phyloP scores from a whole-genome alignment of 1,284 basidiomycete species.

The Malassezia globosa region DNA sequence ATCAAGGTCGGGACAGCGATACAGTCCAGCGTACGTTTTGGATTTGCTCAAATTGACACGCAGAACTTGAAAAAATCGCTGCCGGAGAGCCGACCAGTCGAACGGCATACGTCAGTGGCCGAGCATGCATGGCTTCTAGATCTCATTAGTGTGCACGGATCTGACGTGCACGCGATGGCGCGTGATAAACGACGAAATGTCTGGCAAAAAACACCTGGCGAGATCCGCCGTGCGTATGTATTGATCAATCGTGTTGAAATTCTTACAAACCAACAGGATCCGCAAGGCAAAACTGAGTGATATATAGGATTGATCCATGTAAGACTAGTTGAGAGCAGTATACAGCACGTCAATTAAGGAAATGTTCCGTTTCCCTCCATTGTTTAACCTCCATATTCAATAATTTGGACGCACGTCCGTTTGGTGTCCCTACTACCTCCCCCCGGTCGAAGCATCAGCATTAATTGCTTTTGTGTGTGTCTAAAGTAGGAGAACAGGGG shows the following conservation, averaged over 20 bases:
- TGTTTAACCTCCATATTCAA: background rate
- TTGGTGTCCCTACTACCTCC: too few relatives aligned
- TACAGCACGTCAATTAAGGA: slow-evolving; percentile 5
- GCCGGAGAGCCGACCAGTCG: slow-evolving; percentile 50
- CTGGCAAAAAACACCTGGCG: slow-evolving; percentile 74
- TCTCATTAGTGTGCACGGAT: slow-evolving; percentile 62
- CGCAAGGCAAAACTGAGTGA: slow-evolving; percentile 13
- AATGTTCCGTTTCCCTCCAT: too few relatives aligned
- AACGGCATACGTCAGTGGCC: slow-evolving; percentile 59
- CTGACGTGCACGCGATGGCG: slow-evolving; percentile 66
- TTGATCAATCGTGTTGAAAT: background rate
- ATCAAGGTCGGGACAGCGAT: slow-evolving; percentile 4
- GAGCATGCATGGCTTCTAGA: slow-evolving; percentile 61
- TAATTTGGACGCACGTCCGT: too few relatives aligned
- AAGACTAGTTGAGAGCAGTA: background rate
- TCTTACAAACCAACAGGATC: slow-evolving; percentile 8
- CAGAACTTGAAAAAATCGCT: slow-evolving; percentile 52
- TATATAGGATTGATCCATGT: slow-evolving; percentile 3
- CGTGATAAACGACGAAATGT: slow-evolving; percentile 67
- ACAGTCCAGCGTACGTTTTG: slow-evolving; percentile 14
- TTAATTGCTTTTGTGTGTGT: too few relatives aligned
- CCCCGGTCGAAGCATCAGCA: too few relatives aligned
- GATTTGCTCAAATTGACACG: background rate
- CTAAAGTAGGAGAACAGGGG: too few relatives aligned
- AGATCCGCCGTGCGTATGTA: slow-evolving; percentile 53